Evolutionary conservation across 768 basidiomycete genomes (phyloP), one percentile per base, ranked within the genome.

Genomic region (Ramaria rubella): DNA sequence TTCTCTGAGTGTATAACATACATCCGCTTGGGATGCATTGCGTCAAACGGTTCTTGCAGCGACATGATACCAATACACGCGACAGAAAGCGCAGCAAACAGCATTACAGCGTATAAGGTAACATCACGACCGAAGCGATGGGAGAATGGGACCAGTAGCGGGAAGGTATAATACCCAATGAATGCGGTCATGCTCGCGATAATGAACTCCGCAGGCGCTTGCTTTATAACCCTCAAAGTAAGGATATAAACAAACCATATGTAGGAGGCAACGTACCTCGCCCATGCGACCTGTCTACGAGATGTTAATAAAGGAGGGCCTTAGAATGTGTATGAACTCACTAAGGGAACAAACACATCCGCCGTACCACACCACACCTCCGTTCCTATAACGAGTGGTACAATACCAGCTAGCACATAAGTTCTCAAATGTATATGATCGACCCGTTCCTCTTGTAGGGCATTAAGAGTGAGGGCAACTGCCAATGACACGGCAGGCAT

Each of bases 321-420:
- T 19, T 26, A 14, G 14, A 45, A 3, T 26, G 12, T 19, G 52
- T n/a, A 6, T 1, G 21, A 14, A 70, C 80, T 51, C 60, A 88
- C 88, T 64, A 96, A 70, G 6, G 95, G 95, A 0, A 95, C 90
- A 64, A 98, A 96, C 21, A 97, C 86, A 44, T 94, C 89, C 42
- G 90, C 62, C 3, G 87, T 81, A 5, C 82, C 76, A 40, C 79
- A 67, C 36, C 82, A 65, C 31, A 89, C 64, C 62, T 87, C 75
- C 0, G 77, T 69, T 21, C 87, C 85, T 0, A 78, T 73, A 9
- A 82, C 64, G 24, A 89, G 67, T 7, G 82, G 83, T 42, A 80
- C 65, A 11, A 73, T 57, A 69, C 81, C 78, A 0, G 77, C 88
- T 21, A 90, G 46, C 0, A 76, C 79, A 64, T 94, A 93, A 2